Conservation (phyloP, 768 basidiomycete species). For the Termitomyces sp. region DNA sequence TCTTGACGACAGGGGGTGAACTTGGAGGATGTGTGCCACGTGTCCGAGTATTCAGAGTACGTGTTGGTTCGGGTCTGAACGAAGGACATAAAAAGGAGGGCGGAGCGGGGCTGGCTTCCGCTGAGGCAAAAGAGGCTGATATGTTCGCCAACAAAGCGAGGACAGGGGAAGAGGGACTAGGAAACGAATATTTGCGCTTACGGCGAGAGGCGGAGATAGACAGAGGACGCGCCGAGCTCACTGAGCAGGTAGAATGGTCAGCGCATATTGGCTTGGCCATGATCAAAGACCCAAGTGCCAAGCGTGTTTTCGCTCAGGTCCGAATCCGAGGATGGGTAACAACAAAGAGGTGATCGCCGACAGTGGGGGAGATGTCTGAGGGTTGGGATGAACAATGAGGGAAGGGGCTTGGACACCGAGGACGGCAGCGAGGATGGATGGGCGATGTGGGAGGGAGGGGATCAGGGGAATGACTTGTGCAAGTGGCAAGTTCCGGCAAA, state of each 20-base stretch:
- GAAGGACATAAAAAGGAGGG: constrained; percentile 61
- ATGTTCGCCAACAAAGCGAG: constrained; percentile 55
- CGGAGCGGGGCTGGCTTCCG: constrained; percentile 44
- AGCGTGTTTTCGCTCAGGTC: constrained; percentile 24
- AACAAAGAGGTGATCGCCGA: neutral
- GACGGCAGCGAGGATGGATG: constrained; percentile 13
- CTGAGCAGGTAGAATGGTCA: constrained; percentile 18
- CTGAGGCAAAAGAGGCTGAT: constrained; percentile 39
- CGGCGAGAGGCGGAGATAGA: constrained; percentile 3
- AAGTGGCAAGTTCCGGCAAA: constrained; percentile 15
- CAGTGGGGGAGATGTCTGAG: constrained; percentile 6
- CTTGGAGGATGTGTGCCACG: constrained; percentile 5
- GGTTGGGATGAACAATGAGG: constrained; percentile 17
- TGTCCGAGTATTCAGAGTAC: neutral
- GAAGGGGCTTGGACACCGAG: constrained; percentile 10
- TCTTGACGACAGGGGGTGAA: constrained; percentile 9
- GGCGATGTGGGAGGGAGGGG: constrained; percentile 4
- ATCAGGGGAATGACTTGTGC: constrained; percentile 7
- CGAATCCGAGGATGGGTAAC: constrained; percentile 1
- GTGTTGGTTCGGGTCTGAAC: constrained; percentile 20
- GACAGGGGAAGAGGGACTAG: constrained; percentile 42
- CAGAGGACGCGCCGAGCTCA: constrained; percentile 8
- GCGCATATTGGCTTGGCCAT: constrained; percentile 50
- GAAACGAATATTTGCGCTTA: constrained; percentile 12
- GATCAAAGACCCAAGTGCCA: constrained; percentile 32